A percentile compares a stretch with the other conserved stretches of the same genome.
Conservation (phyloP, 2,329 filamentous ascomycete genomes). For the Pezicula rhizophila region DNA sequence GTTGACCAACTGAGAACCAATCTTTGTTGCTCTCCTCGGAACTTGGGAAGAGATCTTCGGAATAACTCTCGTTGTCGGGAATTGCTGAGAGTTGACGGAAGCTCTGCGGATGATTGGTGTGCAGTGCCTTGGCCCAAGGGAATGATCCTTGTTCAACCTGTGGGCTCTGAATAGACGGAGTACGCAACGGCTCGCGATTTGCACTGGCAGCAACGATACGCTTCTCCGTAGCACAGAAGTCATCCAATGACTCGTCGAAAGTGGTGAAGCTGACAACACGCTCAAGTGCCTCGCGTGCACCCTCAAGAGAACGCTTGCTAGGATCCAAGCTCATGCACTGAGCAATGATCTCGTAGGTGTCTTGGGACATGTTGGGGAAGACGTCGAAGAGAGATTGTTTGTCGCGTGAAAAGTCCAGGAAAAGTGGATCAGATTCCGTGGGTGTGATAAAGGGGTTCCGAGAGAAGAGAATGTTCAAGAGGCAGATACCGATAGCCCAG, state of each 20-base stretch:
- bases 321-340: conserved; percentile 91
- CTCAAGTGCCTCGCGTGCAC: conserved; percentile 70
- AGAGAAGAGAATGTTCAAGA: conserved; percentile 94
- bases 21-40: conserved; percentile 64
- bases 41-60: conserved; percentile 76
- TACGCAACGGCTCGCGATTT: conserved; percentile 91
- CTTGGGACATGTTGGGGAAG: conserved; percentile 97
- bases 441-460: conserved; percentile 93
- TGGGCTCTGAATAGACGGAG: conserved; percentile 88
- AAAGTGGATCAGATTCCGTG: conserved; percentile 83
- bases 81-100: conserved; percentile 83
- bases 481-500: conserved; percentile 94
- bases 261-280: conserved; percentile 88
- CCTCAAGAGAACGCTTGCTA: conserved; percentile 74
- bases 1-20: conserved; percentile 72
- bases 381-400: conserved; percentile 96
- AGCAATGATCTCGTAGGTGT: conserved; percentile 89
- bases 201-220: conserved; percentile 73
- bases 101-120: conserved; percentile 64
- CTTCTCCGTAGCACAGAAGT: conserved; percentile 82
- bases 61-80: conserved; percentile 67
- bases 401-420: conserved; percentile 87
- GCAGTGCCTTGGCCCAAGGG: conserved; percentile 89
- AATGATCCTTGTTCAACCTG: conserved; percentile 76
- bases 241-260: conserved; percentile 83